phyloP scores from a whole-genome alignment of 768 basidiomycete genomes.

The Tricholoma saponaceum region DNA sequence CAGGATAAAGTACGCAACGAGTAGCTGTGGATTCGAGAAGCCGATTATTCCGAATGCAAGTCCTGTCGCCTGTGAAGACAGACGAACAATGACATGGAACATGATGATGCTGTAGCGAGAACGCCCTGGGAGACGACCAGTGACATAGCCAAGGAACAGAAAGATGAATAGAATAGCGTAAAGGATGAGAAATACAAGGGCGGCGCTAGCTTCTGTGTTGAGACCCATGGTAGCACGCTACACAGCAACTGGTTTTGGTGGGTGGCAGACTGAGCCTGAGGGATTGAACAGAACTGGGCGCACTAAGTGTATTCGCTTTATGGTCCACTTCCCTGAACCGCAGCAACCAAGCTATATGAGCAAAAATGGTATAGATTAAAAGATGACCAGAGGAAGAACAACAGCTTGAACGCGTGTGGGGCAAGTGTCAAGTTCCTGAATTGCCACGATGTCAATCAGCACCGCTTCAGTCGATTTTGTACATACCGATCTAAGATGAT shows the following conservation, averaged over 20 bases:
- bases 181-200: slow-evolving; percentile 30
- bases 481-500: too few relatives aligned
- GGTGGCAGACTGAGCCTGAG: not conserved
- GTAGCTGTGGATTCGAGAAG: slow-evolving; percentile 20
- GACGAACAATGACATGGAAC: slow-evolving; percentile 29
- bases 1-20: slow-evolving; percentile 29
- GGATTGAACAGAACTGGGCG: not conserved
- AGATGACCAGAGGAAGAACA: too few relatives aligned
- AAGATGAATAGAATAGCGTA: slow-evolving; percentile 26
- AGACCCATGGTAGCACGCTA: slow-evolving; percentile 9
- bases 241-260: not conserved
- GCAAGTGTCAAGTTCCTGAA: too few relatives aligned
- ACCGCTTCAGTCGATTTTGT: too few relatives aligned
- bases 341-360: not conserved
- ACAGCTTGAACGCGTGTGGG: too few relatives aligned
- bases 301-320: not conserved
- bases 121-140: slow-evolving; percentile 22
- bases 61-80: slow-evolving; percentile 32
- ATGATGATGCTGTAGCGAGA: slow-evolving; percentile 29
- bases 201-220: slow-evolving; percentile 24
- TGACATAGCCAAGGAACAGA: slow-evolving; percentile 24
- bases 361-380: too few relatives aligned
- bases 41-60: slow-evolving; percentile 31
- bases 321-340: not conserved
- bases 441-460: too few relatives aligned